phyloP scores from a whole-genome alignment of 345 rosid species.

The Linum usitatissimum region DNA sequence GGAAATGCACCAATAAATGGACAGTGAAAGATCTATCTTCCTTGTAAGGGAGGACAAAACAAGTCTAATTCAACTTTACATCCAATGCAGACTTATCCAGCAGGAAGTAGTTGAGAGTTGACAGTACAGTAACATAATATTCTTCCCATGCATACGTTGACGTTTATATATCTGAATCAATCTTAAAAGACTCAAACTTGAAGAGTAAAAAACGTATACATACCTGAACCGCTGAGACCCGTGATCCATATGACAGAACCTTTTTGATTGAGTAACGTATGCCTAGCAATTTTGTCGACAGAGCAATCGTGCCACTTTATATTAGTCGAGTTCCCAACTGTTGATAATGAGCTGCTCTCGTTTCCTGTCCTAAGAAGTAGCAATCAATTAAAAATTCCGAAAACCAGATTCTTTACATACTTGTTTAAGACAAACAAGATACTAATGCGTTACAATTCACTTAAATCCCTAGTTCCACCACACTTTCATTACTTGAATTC shows the following conservation, averaged over 20 bases:
- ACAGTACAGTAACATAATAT: background rate
- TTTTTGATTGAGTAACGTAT: constrained; percentile 17
- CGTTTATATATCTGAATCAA: background rate
- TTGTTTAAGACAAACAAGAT: background rate
- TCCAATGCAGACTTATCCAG: background rate
- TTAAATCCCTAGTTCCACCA: background rate
- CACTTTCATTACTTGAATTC: too few relatives aligned
- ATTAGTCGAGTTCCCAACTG: constrained; percentile 20
- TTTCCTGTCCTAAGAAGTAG: constrained; percentile 8
- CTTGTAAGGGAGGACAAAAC: background rate
- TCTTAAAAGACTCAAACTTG: background rate
- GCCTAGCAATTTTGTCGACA: constrained; percentile 15
- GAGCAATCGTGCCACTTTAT: constrained; percentile 20
- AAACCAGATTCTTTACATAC: background rate
- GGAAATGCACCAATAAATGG: background rate
- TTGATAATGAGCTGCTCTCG: constrained; percentile 4
- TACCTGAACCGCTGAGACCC: constrained; percentile 26
- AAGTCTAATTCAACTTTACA: background rate
- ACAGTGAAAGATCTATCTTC: background rate
- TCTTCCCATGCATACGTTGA: too few relatives aligned
- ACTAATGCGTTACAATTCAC: too few relatives aligned
- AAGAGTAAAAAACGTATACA: background rate
- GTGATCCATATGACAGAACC: constrained; percentile 27
- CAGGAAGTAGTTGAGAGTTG: background rate
- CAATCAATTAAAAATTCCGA: background rate